Percentiles rank a stretch among this genome's conserved stretches.
These are phyloP conservation scores for Debaryomyces maramus DNA, from an alignment of 805 yeast genomes.

Conservation along the genomic window DNA sequence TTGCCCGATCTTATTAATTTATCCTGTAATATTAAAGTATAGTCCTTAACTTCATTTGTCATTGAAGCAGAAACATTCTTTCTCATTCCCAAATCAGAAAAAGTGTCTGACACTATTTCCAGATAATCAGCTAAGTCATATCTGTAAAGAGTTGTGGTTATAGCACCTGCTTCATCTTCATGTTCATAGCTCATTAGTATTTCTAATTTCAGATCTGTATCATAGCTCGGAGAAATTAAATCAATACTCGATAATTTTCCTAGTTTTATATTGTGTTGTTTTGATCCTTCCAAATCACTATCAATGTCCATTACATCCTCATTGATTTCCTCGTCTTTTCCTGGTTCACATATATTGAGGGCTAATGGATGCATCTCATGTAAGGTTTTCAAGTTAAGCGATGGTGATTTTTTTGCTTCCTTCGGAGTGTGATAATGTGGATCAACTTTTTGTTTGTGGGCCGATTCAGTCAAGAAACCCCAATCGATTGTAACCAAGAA, in stretches of 20 bases:
- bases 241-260: conserved; percentile 33
- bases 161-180: conserved; percentile 13
- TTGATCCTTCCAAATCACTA: conserved; percentile 14
- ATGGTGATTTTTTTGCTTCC: conserved; percentile 43
- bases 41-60: not conserved
- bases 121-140: conserved; percentile 25
- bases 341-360: conserved; percentile 18
- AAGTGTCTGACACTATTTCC: conserved; percentile 27
- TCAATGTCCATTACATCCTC: conserved; percentile 9
- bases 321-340: conserved; percentile 5
- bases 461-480: conserved; percentile 53
- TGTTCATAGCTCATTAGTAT: conserved; percentile 43
- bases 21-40: conserved; percentile 26
- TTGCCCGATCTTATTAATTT: conserved; percentile 24
- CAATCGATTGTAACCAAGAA: conserved; percentile 51
- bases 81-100: conserved; percentile 29
- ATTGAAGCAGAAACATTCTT: conserved; percentile 13
- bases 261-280: conserved; percentile 15
- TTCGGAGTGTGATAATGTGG: conserved; percentile 54
- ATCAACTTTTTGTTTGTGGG: conserved; percentile 44
- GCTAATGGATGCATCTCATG: conserved; percentile 27
- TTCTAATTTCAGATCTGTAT: conserved; percentile 44
- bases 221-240: conserved; percentile 46
- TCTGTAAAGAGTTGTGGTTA: conserved; percentile 24
- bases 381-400: conserved; percentile 31